Conservation (phyloP, 345 rosid genomes). For the Ceriops zippeliana region DNA sequence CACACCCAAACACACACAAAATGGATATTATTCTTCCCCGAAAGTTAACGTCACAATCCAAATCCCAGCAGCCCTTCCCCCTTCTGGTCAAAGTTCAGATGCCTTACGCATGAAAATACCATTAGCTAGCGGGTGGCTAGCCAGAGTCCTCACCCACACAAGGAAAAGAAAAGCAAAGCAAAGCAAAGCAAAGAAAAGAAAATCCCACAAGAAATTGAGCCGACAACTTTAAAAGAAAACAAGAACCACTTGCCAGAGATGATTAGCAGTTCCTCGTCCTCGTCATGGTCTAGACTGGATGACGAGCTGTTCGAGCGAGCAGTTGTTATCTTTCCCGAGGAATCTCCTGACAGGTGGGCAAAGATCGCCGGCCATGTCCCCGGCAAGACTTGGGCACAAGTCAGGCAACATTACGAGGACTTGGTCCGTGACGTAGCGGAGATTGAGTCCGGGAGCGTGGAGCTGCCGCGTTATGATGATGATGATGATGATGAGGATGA, state of each 20-base stretch:
- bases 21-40: no score
- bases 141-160: no score
- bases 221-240: no score
- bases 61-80: no score
- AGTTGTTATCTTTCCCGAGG: conserved; percentile 19
- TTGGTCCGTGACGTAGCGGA: conserved; percentile 14
- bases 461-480: conserved; percentile 13
- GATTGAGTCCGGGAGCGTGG: conserved; percentile 19
- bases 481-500: not conserved
- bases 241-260: not conserved
- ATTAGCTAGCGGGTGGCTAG: no score
- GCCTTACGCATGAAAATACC: no score
- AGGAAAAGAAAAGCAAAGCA: no score
- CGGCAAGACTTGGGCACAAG: conserved; percentile 16
- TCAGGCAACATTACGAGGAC: conserved; percentile 18
- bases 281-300: conserved; percentile 17
- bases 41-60: no score
- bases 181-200: no score
- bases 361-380: conserved; percentile 23
- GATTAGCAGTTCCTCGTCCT: not conserved
- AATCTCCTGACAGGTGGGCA: conserved; percentile 18
- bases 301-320: conserved; percentile 31
- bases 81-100: no score
- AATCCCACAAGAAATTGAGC: no score
- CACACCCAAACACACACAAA: no score